Evolutionary conservation across 805 yeast species (phyloP).

Genomic region (Candida montana): DNA sequence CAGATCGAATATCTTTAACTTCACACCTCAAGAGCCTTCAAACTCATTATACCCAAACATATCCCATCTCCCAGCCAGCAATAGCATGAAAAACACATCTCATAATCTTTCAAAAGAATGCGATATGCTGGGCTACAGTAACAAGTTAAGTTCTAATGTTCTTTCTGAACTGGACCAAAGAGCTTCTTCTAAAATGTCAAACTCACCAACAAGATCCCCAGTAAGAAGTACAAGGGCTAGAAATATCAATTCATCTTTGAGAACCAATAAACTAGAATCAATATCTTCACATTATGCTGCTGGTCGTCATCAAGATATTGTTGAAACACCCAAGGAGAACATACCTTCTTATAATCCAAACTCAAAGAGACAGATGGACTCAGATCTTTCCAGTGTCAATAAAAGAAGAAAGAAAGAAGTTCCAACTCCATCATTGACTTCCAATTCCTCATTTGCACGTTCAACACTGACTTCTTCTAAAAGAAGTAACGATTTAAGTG

Average conservation of each 20-base stretch:
- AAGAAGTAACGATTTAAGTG: constrained; percentile 10
- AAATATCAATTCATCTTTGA: constrained; percentile 19
- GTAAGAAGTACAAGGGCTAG: constrained; percentile 8
- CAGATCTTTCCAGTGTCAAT: constrained; percentile 13
- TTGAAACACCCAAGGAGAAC: constrained; percentile 22
- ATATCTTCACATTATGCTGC: constrained; percentile 29
- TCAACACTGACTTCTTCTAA: constrained; percentile 8
- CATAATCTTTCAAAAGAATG: constrained; percentile 9
- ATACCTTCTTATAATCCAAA: constrained; percentile 20
- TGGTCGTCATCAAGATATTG: neutral
- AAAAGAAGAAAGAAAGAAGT: constrained; percentile 23
- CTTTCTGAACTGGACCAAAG: constrained; percentile 30
- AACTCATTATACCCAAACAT: constrained; percentile 17
- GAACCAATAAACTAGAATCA: constrained; percentile 29
- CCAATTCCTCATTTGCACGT: neutral
- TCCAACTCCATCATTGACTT: constrained; percentile 10
- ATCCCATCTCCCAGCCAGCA: constrained; percentile 13
- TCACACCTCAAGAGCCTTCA: constrained; percentile 2
- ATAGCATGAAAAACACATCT: constrained; percentile 3
- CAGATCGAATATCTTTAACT: constrained; percentile 12
- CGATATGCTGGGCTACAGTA: constrained; percentile 27
- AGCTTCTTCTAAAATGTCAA: constrained; percentile 19
- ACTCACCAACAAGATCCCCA: constrained; percentile 5
- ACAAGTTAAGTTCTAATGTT: constrained; percentile 29
- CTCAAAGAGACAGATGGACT: constrained; percentile 17